Base-by-base conservation (phyloP, 163 green algal species). In the Prototheca wickerhamii region DNA sequence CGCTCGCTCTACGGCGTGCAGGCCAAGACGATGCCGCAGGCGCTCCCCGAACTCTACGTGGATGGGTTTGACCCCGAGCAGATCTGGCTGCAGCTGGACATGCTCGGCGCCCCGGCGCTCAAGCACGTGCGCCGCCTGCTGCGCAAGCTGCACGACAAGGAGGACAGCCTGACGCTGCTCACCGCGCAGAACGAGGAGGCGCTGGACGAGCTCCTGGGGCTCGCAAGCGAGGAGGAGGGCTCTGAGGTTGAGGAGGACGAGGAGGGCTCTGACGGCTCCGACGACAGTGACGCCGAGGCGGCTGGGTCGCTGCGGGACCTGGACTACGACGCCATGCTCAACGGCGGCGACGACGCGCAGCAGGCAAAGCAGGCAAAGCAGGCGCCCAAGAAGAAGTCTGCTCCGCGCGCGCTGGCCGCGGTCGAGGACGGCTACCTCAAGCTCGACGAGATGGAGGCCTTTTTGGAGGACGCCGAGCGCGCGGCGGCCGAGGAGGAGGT, bases 51-150 rank as follows among this genome's bases (percentile, higher is more conserved):
- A 65, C 82, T 95, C 44, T 77, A 84, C 68, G 76, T 87, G 8
- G 75, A 82, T 12, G 78, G 76, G 4, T 93, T 95, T 73, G 85
- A 93, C 63, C 74, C 84, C 17, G 87, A 95, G 74, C 86, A 93
- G 71, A 86, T 95, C 35, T 90, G 84, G 84, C 58, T 83, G 46
- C 85, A 93, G 77, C 67, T 93, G 60, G 86, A 93, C 26, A 52
- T 76, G 63, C 67, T 73, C 2, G 66, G 65, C 0, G 67, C 30
- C 6, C 63, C 72, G 20, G 60, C 73, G 1, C 63, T 92, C 31
- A 75, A 70, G 34, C 72, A 70, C 0, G 77, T 67, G 18, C 57
- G 70, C 44, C 70, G 65, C 20, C 68, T 83, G n/a, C 60, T 89
- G n/a, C 55, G 52, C 17, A 77, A 70, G n/a, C 59, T 49, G 1